phyloP scores from a whole-genome alignment of 2,329 filamentous ascomycete genomes.

The Exserohilum turcica region DNA sequence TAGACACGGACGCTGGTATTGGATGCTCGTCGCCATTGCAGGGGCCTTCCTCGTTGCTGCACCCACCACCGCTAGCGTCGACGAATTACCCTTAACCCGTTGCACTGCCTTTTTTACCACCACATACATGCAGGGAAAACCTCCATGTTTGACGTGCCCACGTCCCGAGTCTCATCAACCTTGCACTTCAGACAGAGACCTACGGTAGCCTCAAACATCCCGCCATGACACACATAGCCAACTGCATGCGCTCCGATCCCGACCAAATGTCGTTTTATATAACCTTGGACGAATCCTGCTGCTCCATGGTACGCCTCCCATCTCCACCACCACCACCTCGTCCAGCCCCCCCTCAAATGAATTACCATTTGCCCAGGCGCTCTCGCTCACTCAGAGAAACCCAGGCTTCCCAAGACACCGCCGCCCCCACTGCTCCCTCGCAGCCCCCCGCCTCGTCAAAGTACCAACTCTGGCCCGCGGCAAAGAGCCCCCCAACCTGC shows the following conservation, averaged over 20 bases:
- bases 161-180: conserved; percentile 49
- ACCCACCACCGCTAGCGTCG: conserved; percentile 45
- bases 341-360: conserved; percentile 36
- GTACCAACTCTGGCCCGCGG: conserved; percentile 48
- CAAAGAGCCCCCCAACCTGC: conserved; percentile 35
- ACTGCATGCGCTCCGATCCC: conserved; percentile 47
- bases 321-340: conserved; percentile 8
- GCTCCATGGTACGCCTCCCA: conserved; percentile 35
- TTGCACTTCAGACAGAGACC: conserved; percentile 44
- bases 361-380: conserved; percentile 39
- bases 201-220: conserved; percentile 43
- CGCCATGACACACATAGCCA: conserved; percentile 52
- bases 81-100: conserved; percentile 47
- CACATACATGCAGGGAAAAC: conserved; percentile 47
- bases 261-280: conserved; percentile 47
- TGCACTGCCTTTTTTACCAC: conserved; percentile 36
- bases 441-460: conserved; percentile 30
- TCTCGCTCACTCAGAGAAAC: conserved; percentile 44
- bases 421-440: conserved; percentile 26
- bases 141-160: conserved; percentile 49
- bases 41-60: conserved; percentile 39
- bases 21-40: conserved; percentile 38
- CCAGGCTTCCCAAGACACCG: conserved; percentile 35
- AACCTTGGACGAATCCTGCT: conserved; percentile 44
- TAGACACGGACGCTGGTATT: conserved; percentile 42